These are phyloP conservation scores for Trametes versicolor DNA, from an alignment of 1,284 basidiomycete species.

Conservation along the genomic window DNA sequence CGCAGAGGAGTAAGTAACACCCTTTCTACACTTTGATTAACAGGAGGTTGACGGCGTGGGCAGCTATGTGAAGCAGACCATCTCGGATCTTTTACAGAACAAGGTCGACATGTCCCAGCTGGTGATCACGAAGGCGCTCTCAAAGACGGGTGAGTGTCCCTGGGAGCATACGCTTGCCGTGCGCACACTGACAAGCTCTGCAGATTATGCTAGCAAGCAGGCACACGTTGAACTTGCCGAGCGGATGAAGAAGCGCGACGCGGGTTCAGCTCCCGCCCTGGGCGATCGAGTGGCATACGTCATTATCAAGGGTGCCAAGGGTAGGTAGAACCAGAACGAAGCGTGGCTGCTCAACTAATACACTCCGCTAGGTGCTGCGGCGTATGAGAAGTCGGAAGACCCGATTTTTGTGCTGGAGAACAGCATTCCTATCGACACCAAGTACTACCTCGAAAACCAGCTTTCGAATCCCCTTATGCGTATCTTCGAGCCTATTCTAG, in stretches of 20 bases:
- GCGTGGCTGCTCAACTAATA: neutral
- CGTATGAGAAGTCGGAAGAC: constrained; percentile 97
- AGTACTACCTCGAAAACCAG: constrained; percentile 97
- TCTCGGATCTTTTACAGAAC: constrained; percentile 93
- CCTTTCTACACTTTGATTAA: neutral
- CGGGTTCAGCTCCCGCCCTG: constrained; percentile 90
- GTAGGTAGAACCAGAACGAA: constrained; percentile 48
- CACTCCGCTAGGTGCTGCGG: constrained; percentile 79
- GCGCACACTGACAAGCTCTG: constrained; percentile 2
- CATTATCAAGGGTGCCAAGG: constrained; percentile 95
- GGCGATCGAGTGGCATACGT: constrained; percentile 98
- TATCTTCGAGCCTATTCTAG: constrained; percentile 97
- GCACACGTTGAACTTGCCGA: constrained; percentile 95
- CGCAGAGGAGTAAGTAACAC: constrained; percentile 80
- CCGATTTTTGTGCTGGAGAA: constrained; percentile 96
- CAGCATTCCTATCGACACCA: constrained; percentile 96
- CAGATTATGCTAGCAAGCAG: constrained; percentile 91
- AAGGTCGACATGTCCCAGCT: constrained; percentile 98
- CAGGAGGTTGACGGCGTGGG: constrained; percentile 8
- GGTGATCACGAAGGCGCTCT: constrained; percentile 95
- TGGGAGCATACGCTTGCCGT: too few relatives aligned
- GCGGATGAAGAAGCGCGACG: constrained; percentile 94
- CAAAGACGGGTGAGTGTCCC: constrained; percentile 76
- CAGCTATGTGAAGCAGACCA: constrained; percentile 93
- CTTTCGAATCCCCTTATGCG: constrained; percentile 94